phyloP scores from a whole-genome alignment of 352 stramenopile species.

The Globisporangium middletonii region DNA sequence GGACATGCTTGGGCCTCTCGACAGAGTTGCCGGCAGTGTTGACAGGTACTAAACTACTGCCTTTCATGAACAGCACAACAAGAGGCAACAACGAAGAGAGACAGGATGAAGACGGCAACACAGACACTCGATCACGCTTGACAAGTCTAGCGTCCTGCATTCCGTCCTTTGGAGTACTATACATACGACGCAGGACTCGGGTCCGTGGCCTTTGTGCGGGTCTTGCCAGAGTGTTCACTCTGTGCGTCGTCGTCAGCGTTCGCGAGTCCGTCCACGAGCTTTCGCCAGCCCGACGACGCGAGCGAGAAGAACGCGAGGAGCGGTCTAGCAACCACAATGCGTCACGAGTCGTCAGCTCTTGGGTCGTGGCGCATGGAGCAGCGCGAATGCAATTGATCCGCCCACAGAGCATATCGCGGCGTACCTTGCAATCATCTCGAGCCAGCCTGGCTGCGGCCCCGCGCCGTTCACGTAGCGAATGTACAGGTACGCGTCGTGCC shows the following conservation, averaged over 20 bases:
- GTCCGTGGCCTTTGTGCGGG: not conserved
- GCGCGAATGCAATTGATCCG: not conserved
- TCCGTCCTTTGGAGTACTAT: not conserved
- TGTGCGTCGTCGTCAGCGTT: conserved; percentile 25
- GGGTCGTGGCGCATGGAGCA: not conserved
- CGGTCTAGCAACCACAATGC: conserved; percentile 22
- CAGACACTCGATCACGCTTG: too few species aligned
- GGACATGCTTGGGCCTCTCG: too few species aligned
- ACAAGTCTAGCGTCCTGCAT: too few species aligned
- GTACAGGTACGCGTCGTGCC: conserved; percentile 81
- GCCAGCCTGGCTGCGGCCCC: conserved; percentile 47
- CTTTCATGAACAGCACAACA: too few species aligned
- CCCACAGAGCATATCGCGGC: not conserved
- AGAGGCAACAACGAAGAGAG: too few species aligned
- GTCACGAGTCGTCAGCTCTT: not conserved
- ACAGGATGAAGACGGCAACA: too few species aligned
- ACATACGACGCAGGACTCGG: not conserved
- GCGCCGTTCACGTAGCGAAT: conserved; percentile 83
- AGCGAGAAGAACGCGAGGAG: conserved; percentile 59
- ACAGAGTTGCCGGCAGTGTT: too few species aligned
- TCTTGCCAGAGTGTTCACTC: not conserved
- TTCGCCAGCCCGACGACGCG: conserved; percentile 59
- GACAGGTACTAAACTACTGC: too few species aligned
- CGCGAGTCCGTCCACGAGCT: conserved; percentile 44
- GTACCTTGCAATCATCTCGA: conserved; percentile 60